phyloP scores from a whole-genome alignment of 2,329 filamentous ascomycete species.

The Orbilia javanica region DNA sequence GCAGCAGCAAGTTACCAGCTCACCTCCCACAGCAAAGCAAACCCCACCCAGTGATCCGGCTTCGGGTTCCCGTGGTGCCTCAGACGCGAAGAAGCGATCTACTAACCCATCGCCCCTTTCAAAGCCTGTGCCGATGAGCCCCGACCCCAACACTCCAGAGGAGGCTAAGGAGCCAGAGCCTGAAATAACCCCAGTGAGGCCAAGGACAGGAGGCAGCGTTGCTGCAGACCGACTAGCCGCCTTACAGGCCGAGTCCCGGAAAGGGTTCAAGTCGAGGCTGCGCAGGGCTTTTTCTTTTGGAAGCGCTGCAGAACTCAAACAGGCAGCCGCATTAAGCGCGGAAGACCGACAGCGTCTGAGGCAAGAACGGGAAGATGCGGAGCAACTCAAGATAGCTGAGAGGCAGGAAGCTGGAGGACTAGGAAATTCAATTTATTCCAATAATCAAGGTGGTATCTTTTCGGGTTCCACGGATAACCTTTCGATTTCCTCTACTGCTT shows the following conservation, averaged over 20 bases:
- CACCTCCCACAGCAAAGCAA: conserved; percentile 67
- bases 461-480: conserved; percentile 93
- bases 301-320: conserved; percentile 88
- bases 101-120: conserved; percentile 80
- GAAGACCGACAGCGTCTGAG: conserved; percentile 65
- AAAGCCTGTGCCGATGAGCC: conserved; percentile 75
- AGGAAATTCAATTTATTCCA: conserved; percentile 90
- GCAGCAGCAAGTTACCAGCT: conserved; percentile 26
- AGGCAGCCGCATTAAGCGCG: conserved; percentile 72
- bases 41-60: conserved; percentile 9
- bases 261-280: conserved; percentile 71
- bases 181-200: conserved; percentile 39
- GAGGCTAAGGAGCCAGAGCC: conserved; percentile 51
- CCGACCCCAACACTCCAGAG: conserved; percentile 64
- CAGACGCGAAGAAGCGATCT: conserved; percentile 76
- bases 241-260: conserved; percentile 70
- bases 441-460: conserved; percentile 82
- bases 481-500: conserved; percentile 89
- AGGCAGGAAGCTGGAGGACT: conserved; percentile 93
- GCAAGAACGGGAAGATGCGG: conserved; percentile 75
- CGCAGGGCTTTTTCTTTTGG: conserved; percentile 96
- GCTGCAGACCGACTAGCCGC: conserved; percentile 87
- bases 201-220: conserved; percentile 69
- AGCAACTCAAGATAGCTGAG: conserved; percentile 90
- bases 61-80: conserved; percentile 64